Conservation (phyloP, 371 early-diverging fungal genomes). For the Mucor lusitanicus region DNA sequence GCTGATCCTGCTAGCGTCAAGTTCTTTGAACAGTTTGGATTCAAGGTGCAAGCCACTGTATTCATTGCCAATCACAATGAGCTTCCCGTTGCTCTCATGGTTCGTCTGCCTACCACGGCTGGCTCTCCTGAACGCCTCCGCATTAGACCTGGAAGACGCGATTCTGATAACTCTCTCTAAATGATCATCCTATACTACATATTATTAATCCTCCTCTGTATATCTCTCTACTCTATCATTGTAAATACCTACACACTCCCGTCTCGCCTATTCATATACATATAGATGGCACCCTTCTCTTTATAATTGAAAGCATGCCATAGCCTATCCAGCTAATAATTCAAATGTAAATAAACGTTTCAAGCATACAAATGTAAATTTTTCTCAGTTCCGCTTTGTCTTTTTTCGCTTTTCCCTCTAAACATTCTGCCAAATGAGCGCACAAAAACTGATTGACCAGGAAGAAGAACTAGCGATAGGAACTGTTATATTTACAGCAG, state of each 20-base stretch:
- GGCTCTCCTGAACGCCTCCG: conserved; percentile 33
- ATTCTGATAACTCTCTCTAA: conserved; percentile 24
- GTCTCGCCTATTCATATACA: not conserved
- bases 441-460: not conserved
- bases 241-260: not conserved
- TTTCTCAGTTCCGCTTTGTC: not conserved
- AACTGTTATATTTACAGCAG: conserved; percentile 18
- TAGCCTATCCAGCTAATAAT: no score
- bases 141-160: conserved; percentile 44
- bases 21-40: conserved; percentile 54
- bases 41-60: conserved; percentile 26
- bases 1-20: conserved; percentile 88
- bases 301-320: not conserved
- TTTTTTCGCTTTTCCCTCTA: not conserved
- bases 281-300: not conserved
- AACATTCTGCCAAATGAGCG: not conserved
- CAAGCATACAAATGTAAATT: no score
- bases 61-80: conserved; percentile 24
- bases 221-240: not conserved
- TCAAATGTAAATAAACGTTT: no score
- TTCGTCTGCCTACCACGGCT: conserved; percentile 23
- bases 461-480: conserved; percentile 9
- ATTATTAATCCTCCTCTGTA: not conserved
- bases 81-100: conserved; percentile 37
- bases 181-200: not conserved